phyloP scores from a whole-genome alignment of 345 rosid species.

The Nasturtium officinale region DNA sequence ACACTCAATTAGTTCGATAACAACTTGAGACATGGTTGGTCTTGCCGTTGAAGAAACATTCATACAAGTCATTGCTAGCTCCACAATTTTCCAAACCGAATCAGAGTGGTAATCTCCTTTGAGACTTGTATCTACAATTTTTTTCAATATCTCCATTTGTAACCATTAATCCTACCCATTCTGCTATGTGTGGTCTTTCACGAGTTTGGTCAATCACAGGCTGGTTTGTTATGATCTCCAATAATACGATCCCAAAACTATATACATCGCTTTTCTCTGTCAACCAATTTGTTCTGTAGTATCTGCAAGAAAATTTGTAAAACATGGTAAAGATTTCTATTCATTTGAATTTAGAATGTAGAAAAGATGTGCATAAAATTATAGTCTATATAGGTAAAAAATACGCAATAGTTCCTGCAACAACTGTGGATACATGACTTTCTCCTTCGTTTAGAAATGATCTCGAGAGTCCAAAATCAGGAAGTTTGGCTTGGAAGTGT shows the following conservation, averaged over 20 bases:
- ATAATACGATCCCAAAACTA: slow-evolving; percentile 42
- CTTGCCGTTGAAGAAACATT: slow-evolving; percentile 30
- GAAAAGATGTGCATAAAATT: neutral
- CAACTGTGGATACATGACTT: slow-evolving; percentile 37
- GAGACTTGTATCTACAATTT: slow-evolving; percentile 50
- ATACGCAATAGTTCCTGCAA: slow-evolving; percentile 39
- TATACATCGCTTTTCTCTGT: slow-evolving; percentile 44
- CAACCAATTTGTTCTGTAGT: slow-evolving; percentile 39
- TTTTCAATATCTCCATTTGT: slow-evolving; percentile 46
- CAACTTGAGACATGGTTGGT: slow-evolving; percentile 51
- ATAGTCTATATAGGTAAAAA: slow-evolving; percentile 16
- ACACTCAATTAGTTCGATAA: slow-evolving; percentile 44
- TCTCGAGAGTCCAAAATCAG: slow-evolving; percentile 51
- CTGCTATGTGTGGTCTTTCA: slow-evolving; percentile 33
- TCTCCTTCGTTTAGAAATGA: slow-evolving; percentile 35
- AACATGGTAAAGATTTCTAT: neutral
- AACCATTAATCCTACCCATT: slow-evolving; percentile 45
- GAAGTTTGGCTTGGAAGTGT: slow-evolving; percentile 47
- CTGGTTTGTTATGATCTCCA: slow-evolving; percentile 53
- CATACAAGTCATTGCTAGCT: slow-evolving; percentile 52
- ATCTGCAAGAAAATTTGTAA: slow-evolving; percentile 30
- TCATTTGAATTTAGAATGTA: neutral
- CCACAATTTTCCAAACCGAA: slow-evolving; percentile 51
- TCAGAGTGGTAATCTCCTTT: slow-evolving; percentile 41
- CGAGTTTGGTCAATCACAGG: slow-evolving; percentile 37